Conservation (phyloP, 1,284 basidiomycete genomes). For the Hypsizygus ulmarius region DNA sequence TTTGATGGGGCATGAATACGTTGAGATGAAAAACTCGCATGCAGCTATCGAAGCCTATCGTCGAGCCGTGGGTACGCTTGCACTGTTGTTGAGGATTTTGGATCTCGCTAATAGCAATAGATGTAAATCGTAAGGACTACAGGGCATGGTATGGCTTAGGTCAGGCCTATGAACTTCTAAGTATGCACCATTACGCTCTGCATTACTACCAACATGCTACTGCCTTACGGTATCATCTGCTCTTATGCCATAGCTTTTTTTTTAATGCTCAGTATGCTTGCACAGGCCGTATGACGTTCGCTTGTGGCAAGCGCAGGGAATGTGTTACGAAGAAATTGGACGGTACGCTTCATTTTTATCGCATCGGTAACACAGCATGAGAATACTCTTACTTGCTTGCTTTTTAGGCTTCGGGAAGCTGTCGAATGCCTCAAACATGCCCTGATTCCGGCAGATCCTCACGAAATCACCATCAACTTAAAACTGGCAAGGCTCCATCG, state of each 20-base stretch:
- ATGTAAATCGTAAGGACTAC: constrained; percentile 96
- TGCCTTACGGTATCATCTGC: constrained; percentile 67
- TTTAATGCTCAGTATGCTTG: constrained; percentile 7
- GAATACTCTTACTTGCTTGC: background rate
- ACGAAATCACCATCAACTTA: constrained; percentile 73
- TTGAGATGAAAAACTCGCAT: constrained; percentile 98
- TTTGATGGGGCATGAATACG: constrained; percentile 98
- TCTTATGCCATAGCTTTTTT: background rate
- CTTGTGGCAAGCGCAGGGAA: constrained; percentile 93
- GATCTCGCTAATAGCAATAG: constrained; percentile 34
- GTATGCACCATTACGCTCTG: constrained; percentile 94
- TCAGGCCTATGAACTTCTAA: constrained; percentile 95
- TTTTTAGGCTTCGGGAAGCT: constrained; percentile 72
- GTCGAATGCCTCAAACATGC: constrained; percentile 89
- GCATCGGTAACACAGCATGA: background rate
- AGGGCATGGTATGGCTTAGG: constrained; percentile 98
- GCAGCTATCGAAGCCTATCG: constrained; percentile 98
- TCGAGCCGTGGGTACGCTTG: constrained; percentile 79
- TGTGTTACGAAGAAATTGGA: constrained; percentile 90
- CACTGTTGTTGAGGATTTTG: background rate
- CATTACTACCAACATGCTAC: constrained; percentile 98
- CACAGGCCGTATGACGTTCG: constrained; percentile 91
- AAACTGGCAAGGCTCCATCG: constrained; percentile 79
- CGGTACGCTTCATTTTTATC: constrained; percentile 42
- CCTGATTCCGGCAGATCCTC: constrained; percentile 78